Evolutionary conservation across 371 early-diverging fungal species (phyloP).

Genomic region (Chytridium lagenaria): DNA sequence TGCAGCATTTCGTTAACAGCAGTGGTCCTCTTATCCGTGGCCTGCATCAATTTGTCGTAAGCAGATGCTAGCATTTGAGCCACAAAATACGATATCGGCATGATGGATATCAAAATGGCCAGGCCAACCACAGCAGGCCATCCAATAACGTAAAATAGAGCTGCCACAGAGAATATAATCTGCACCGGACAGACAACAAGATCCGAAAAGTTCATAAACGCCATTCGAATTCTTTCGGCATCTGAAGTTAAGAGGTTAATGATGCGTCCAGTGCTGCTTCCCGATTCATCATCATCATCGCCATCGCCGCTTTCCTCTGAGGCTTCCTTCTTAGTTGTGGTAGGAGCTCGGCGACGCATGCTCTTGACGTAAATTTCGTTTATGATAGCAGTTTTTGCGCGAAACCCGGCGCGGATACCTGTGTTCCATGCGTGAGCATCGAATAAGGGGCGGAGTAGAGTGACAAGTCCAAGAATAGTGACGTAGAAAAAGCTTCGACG

Average conservation of each 20-base stretch:
- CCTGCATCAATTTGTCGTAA: background rate
- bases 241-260: constrained; percentile 13
- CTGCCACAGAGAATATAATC: constrained; percentile 26
- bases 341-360: constrained; percentile 30
- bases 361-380: constrained; percentile 49
- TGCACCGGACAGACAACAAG: constrained; percentile 27
- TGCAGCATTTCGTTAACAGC: constrained; percentile 43
- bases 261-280: constrained; percentile 45
- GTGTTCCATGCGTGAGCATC: constrained; percentile 51
- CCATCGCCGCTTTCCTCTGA: background rate
- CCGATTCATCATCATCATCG: constrained; percentile 18
- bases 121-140: constrained; percentile 48
- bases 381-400: constrained; percentile 44
- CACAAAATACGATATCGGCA: background rate
- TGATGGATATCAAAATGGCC: background rate
- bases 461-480: constrained; percentile 23
- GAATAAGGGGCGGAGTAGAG: constrained; percentile 27
- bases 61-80: background rate
- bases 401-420: constrained; percentile 7
- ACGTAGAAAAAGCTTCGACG: constrained; percentile 39
- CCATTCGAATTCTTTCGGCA: constrained; percentile 30
- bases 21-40: background rate
- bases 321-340: background rate
- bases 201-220: constrained; percentile 20
- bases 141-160: constrained; percentile 37